Conservation (phyloP, 768 basidiomycete species). For the Termitomyces titanicus region DNA sequence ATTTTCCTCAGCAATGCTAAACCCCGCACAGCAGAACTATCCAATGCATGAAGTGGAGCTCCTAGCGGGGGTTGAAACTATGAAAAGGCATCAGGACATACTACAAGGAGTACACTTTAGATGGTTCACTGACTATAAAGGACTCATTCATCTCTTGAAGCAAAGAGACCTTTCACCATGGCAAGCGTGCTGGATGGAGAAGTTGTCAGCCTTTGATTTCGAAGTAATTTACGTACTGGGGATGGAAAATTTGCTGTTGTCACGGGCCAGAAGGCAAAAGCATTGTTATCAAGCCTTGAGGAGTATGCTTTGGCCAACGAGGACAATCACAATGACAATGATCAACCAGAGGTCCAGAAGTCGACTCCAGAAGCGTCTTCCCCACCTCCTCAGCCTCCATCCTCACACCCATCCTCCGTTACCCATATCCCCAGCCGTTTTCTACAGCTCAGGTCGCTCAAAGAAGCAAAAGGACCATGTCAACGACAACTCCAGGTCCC, state of each 20-base stretch:
- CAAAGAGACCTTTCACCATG: no score
- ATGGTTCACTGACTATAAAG: no score
- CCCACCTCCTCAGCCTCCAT: conserved; percentile 14
- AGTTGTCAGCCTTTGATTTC: no score
- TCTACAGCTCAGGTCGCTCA: conserved; percentile 21
- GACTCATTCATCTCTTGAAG: no score
- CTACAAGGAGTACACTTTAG: no score
- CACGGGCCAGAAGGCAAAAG: conserved; percentile 25
- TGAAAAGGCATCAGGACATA: no score
- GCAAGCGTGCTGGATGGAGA: no score
- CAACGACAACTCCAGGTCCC: conserved; percentile 1
- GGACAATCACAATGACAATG: conserved; percentile 13
- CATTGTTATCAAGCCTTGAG: conserved; percentile 18
- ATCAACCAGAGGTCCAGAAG: conserved; percentile 15
- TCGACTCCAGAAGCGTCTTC: conserved; percentile 9
- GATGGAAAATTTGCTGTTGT: conserved; percentile 39
- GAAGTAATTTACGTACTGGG: no score
- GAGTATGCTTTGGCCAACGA: conserved; percentile 28
- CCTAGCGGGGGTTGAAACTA: no score
- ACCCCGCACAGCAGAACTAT: no score
- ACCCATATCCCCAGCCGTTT: conserved; percentile 32
- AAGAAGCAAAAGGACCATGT: conserved; percentile 29
- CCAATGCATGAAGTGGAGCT: no score
- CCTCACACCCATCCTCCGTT: conserved; percentile 28
- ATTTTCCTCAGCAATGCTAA: no score